Base-by-base conservation (phyloP, 768 basidiomycete species). In the Kwoniella sp. region DNA sequence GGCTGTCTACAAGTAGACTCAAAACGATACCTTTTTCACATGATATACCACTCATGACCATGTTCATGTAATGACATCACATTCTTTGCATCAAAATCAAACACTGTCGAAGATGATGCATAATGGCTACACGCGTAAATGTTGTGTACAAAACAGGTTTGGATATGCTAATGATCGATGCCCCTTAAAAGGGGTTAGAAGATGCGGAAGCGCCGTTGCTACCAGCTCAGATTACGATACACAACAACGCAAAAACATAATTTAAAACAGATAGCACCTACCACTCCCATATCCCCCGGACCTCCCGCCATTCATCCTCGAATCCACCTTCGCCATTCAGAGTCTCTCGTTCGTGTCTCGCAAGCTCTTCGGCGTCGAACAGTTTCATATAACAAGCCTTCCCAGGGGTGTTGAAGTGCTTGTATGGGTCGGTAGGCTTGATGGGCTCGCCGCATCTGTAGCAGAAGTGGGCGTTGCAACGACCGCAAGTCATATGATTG, bases 401-500 rank as follows among this genome's bases (percentile, higher is more conserved):
- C 1, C 73, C 73, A 7, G 72, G 75, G 15, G 55, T 60, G 4
- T 68, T 65, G 51, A 71, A 79, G 60, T 79, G 78, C 22, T 64
- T 64, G 56, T 79, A 79, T 7, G 78, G 78, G 49, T 79, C 78
- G 33, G 64, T 58, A 3, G 76, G 69, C n/a, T 64, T 52, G 33
- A 72, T 68, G 24, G 66, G 58, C 8, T 58, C 37, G 13, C 67
- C 67, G 50, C 74, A 74, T 40, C 74, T 55, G 59, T 69, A 77
- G 50, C 72, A 76, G 64, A 75, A 72, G 58, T 72, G 68, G 27
- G 70, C 64, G 37, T 55, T 51, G 58, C 73, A 77, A 33, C 76
- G 30, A 29, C 68, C 68, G 48, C 46, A 63, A 82, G 88, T 65
- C 81, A 92, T 91, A 81, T 95, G 92, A 79, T 94, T 94, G 80